Percentiles rank a stretch among this genome's conserved stretches.
Evolutionary conservation across 768 basidiomycete genomes (phyloP).

Genomic region (Auricularia sp.): DNA sequence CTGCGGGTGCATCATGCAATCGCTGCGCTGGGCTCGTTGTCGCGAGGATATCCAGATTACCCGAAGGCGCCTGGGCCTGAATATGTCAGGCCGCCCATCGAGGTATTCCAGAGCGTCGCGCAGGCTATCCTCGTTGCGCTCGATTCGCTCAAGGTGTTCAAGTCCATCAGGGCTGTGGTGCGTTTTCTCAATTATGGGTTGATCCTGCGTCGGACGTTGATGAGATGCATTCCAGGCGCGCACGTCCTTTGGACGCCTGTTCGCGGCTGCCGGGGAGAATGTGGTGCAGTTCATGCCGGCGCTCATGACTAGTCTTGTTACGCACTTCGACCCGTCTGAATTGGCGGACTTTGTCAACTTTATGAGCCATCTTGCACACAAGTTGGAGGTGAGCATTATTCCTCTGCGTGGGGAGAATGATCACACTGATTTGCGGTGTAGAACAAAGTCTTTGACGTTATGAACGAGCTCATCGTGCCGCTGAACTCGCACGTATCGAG

Average conservation of each 20-base stretch:
- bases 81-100: constrained; percentile 59
- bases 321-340: constrained; percentile 86
- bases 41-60: constrained; percentile 94
- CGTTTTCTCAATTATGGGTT: constrained; percentile 17
- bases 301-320: constrained; percentile 82
- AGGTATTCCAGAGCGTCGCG: constrained; percentile 75
- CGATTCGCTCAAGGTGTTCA: constrained; percentile 78
- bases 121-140: constrained; percentile 80
- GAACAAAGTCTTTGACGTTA: constrained; percentile 77
- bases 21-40: constrained; percentile 88
- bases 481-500: constrained; percentile 72
- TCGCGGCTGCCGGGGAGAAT: constrained; percentile 78
- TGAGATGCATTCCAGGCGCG: constrained; percentile 49
- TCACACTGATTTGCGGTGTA: constrained; percentile 19
- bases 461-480: constrained; percentile 84
- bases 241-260: constrained; percentile 85
- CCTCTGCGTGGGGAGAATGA: neutral
- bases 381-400: constrained; percentile 56
- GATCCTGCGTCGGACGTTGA: neutral
- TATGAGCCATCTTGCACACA: constrained; percentile 82
- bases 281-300: constrained; percentile 82
- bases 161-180: constrained; percentile 88
- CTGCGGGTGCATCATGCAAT: constrained; percentile 85
- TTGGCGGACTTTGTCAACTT: constrained; percentile 94
- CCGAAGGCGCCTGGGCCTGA: constrained; percentile 57